Evolutionary conservation across 306 rosid species (phyloP).

Genomic region (Quillaja saponaria): DNA sequence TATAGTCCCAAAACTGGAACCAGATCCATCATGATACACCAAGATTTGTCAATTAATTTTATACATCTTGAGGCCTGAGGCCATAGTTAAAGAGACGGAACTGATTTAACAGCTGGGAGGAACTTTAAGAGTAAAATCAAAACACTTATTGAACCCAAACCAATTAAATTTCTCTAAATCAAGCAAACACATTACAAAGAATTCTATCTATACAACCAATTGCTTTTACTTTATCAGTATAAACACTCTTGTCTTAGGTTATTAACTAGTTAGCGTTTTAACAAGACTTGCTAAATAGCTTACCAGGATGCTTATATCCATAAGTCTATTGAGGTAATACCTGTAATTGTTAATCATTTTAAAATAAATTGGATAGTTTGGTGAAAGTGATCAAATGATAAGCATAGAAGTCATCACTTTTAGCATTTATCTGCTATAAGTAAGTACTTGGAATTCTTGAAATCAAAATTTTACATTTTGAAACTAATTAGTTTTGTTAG

Average conservation of each 20-base stretch:
- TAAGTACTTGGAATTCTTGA: background rate
- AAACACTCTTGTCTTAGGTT: background rate
- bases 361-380: background rate
- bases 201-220: constrained; percentile 2
- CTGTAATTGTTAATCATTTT: background rate
- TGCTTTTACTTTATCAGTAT: background rate
- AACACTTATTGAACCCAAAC: constrained; percentile 5
- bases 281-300: constrained; percentile 12
- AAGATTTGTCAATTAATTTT: constrained; percentile 23
- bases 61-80: constrained; percentile 30
- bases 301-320: background rate
- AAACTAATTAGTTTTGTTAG: background rate
- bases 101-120: constrained; percentile 18
- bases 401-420: background rate
- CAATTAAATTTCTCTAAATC: background rate
- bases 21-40: constrained; percentile 56
- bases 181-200: constrained; percentile 13
- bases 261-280: background rate
- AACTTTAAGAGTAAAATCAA: background rate
- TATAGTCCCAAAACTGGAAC: constrained; percentile 67
- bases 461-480: background rate
- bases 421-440: constrained; percentile 1
- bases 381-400: too few species aligned
- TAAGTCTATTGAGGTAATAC: constrained; percentile 4
- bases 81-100: constrained; percentile 28